Conservation (phyloP, 2,329 filamentous ascomycete genomes). For the Penicillium sp. region DNA sequence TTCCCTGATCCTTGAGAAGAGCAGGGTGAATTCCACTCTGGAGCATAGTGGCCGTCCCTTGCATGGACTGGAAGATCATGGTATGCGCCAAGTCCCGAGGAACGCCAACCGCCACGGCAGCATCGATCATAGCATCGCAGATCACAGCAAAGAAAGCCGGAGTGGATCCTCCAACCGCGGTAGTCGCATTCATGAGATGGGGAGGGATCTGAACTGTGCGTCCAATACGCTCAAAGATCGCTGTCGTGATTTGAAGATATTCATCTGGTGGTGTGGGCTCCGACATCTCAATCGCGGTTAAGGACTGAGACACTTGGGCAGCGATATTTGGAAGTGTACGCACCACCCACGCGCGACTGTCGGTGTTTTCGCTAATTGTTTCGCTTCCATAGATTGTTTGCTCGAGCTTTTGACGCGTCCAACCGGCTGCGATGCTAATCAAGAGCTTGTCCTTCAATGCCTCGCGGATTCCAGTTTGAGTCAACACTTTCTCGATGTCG, state of each 20-base stretch:
- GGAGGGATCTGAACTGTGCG: slow-evolving; percentile 53
- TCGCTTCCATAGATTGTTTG: slow-evolving; percentile 32
- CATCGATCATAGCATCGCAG: slow-evolving; percentile 61
- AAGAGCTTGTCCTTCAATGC: slow-evolving; percentile 49
- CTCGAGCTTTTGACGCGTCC: slow-evolving; percentile 45
- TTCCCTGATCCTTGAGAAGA: slow-evolving; percentile 60
- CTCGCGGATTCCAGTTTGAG: slow-evolving; percentile 37
- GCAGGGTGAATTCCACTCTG: slow-evolving; percentile 61
- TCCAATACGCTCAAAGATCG: slow-evolving; percentile 56
- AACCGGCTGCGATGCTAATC: slow-evolving; percentile 55
- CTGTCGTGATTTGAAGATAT: slow-evolving; percentile 34
- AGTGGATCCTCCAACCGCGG: slow-evolving; percentile 61
- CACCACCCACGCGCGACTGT: slow-evolving; percentile 32
- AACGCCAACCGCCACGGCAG: slow-evolving; percentile 63
- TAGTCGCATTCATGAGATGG: slow-evolving; percentile 57
- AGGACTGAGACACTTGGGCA: slow-evolving; percentile 44
- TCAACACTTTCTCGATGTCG: slow-evolving; percentile 43
- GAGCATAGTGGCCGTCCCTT: slow-evolving; percentile 59
- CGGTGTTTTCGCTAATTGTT: slow-evolving; percentile 8
- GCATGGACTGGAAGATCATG: slow-evolving; percentile 64
- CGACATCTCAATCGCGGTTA: slow-evolving; percentile 53
- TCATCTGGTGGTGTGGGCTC: slow-evolving; percentile 44
- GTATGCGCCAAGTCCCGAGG: slow-evolving; percentile 59
- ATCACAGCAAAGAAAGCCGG: slow-evolving; percentile 63
- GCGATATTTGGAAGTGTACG: slow-evolving; percentile 50